A percentile compares a stretch with the other conserved stretches of the same genome.
Evolutionary conservation across 345 rosid species (phyloP).

Genomic region (Excoecaria agallocha): DNA sequence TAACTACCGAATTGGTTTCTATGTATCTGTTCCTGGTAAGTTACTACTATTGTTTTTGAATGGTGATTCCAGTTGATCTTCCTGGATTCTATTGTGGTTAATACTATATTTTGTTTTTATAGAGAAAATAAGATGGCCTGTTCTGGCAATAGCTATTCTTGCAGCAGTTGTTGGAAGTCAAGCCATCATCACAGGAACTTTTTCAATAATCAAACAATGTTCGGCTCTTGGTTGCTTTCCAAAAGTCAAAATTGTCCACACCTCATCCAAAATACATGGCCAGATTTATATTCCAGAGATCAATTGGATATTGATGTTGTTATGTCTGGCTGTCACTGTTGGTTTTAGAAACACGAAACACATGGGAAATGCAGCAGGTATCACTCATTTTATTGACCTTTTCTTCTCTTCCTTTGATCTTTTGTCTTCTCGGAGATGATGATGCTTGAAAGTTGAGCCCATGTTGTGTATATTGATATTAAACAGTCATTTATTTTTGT

Average conservation of each 20-base stretch:
- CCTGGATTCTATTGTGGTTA: not conserved
- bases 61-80: not conserved
- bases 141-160: constrained; percentile 35
- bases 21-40: constrained; percentile 16
- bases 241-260: constrained; percentile 36
- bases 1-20: constrained; percentile 18
- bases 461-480: not conserved
- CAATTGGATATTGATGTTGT: constrained; percentile 43
- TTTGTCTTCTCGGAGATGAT: not conserved
- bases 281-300: constrained; percentile 50
- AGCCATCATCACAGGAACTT: constrained; percentile 41
- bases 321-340: constrained; percentile 31
- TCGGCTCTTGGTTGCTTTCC: constrained; percentile 41
- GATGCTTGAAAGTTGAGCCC: not conserved
- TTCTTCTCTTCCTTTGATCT: not conserved
- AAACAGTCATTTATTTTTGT: not conserved
- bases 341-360: constrained; percentile 36
- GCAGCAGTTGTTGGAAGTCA: constrained; percentile 42
- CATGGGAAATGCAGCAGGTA: constrained; percentile 41
- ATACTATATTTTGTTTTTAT: not conserved
- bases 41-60: not conserved
- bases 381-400: not conserved
- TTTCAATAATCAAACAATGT: constrained; percentile 40
- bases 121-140: constrained; percentile 34
- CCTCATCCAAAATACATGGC: constrained; percentile 36